Base-by-base conservation (phyloP, 1,284 basidiomycete genomes). In the Cryptococcus maquisensis region DNA sequence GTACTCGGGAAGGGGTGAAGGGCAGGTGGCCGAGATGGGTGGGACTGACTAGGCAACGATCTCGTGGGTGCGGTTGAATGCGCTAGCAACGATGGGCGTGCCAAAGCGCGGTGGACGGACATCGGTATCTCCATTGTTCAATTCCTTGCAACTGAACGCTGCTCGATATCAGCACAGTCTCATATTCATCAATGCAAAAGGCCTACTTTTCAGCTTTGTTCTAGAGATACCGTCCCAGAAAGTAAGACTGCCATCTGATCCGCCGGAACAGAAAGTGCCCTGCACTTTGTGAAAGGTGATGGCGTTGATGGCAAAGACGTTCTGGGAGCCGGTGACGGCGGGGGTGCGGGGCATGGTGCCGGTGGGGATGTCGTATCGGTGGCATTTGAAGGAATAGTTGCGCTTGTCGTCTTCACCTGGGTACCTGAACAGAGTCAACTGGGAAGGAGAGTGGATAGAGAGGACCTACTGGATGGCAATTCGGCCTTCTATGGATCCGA, bases 331-430 rank as follows among this genome's bases (percentile, higher is more conserved):
- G 1, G 52, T 43, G 32, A 57, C 46, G 1, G 69, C 68, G 1
- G 66, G 68, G n/a, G 64, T 63, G 12, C 59, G 65, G 3, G 65
- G 65, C 64, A 66, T 69, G 20, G 56, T 55, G n/a, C 62, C 60
- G 13, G 45, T 48, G 4, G 67, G 63, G 28, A 71, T 66, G 49
- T 93, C 90, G 51, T 84, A 84, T 40, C 94, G 88, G 73, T 97
- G 94, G 69, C 94, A 97, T 69, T 93, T 95, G 83, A 98, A 98
- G 0, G 90, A 92, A 72, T 95, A 96, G 77, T 95, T 95, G 72
- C 84, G 62, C 63, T 65, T 68, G 21, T 71, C 63, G 47, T 69
- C 65, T 12, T 51, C 61, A 26, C 52, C 60, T 49, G 67, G 58
- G 52, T 68, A 61, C 61, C 64, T 64, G 35, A 23, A 24, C 39